These are phyloP conservation scores for Solanum hybrid DNA, from an alignment of 305 asterid genomes.

Conservation along the genomic window DNA sequence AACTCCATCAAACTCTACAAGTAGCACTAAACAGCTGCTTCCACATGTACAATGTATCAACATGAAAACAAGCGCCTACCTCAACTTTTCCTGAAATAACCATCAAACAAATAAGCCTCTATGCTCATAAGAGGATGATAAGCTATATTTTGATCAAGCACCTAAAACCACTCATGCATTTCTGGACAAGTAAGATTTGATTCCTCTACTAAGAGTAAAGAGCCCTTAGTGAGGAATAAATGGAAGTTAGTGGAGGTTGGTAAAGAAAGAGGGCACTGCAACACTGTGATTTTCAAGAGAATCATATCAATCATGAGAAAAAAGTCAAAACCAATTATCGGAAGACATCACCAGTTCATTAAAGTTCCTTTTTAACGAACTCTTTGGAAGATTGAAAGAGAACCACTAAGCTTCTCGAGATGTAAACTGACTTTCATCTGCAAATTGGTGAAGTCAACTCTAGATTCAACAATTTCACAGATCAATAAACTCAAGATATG, in stretches of 20 bases:
- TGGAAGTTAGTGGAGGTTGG: not conserved
- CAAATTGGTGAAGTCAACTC: not conserved
- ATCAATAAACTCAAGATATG: not conserved
- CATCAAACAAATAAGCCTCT: not conserved
- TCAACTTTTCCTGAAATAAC: not conserved
- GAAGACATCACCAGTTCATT: not conserved
- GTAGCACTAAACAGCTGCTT: not conserved
- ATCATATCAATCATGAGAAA: not conserved
- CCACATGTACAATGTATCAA: not conserved
- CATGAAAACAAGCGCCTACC: not conserved
- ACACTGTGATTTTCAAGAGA: not conserved
- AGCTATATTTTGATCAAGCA: not conserved
- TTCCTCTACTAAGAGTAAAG: not conserved
- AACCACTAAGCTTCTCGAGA: not conserved
- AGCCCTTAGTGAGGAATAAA: not conserved
- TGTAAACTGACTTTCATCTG: not conserved
- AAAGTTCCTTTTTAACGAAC: not conserved
- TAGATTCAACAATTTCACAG: not conserved
- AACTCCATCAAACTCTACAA: not conserved
- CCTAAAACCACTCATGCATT: not conserved
- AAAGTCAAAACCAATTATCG: not conserved
- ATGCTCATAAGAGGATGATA: not conserved
- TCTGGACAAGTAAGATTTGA: not conserved
- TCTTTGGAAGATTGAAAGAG: not conserved
- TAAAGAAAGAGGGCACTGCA: not conserved